Evolutionary conservation across 2,329 filamentous ascomycete genomes (phyloP), one percentile per base, ranked within the genome.

Genomic region (Aspergillus neoniger): DNA sequence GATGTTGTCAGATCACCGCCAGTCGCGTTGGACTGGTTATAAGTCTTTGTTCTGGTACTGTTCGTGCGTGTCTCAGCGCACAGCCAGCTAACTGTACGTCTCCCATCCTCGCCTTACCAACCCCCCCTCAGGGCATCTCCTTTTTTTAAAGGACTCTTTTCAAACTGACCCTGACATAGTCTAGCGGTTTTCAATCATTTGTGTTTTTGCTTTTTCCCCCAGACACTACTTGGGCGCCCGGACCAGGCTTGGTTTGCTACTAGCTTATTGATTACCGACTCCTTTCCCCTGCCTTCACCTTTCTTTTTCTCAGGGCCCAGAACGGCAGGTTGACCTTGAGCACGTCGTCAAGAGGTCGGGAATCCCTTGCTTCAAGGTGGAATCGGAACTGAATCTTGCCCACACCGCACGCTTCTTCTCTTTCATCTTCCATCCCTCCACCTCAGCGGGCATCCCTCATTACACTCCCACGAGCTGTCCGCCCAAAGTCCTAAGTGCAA

Each of bases 291-390:
- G 50, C 30, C 28, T 44, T 50, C 32, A 44, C 41, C 52, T 43
- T 38, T 44, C 39, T 44, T 44, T 38, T 47, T 21, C 50, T 55
- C 39, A 44, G 38, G 57, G 53, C 28, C 53, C 57, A 59, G 49
- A 47, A 61, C 59, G 53, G 39, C 52, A 61, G 58, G 56, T 55
- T 38, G 44, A 47, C 36, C 49, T 54, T 25, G 41, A 61, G 23
- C 41, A 54, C 43, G 17, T 41, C 58, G 49, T 55, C 59, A 59
- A 57, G 19, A 54, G 28, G 58, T 55, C 49, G 52, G 55, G 57
- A 47, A 56, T 63, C 63, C 60, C 60, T 59, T 63, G 55, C 60
- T 64, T 60, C 55, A 17, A 39, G 23, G 44, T 43, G 28, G 55
- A 58, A 44, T 48, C 57, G 56, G 49, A 55, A 51, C 30, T 48